phyloP scores from a whole-genome alignment of 2,329 filamentous ascomycete species.

The Trichoderma citrinoviride region DNA sequence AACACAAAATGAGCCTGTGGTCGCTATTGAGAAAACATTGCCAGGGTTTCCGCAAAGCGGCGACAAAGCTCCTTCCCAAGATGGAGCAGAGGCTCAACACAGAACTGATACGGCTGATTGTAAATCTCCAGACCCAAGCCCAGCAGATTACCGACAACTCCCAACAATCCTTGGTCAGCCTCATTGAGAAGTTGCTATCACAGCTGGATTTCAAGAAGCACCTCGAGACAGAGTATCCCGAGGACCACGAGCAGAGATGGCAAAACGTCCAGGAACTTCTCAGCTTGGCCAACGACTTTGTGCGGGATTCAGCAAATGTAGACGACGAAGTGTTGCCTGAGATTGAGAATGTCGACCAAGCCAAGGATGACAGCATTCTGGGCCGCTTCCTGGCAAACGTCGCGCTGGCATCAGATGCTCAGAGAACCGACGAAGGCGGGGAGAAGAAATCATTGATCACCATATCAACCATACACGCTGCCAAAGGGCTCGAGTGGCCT shows the following conservation, averaged over 20 bases:
- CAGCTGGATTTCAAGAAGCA: constrained; percentile 73
- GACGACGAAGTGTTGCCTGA: constrained; percentile 60
- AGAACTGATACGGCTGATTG: constrained; percentile 47
- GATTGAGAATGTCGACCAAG: constrained; percentile 70
- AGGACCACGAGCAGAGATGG: constrained; percentile 78
- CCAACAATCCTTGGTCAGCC: constrained; percentile 42
- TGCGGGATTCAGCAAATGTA: constrained; percentile 40
- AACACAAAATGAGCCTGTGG: constrained; percentile 70
- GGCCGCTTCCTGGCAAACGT: constrained; percentile 87
- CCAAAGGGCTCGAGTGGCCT: constrained; percentile 96
- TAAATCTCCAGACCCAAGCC: constrained; percentile 33
- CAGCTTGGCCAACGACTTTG: constrained; percentile 71
- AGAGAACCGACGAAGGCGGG: constrained; percentile 58
- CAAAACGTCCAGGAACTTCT: constrained; percentile 89
- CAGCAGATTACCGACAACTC: constrained; percentile 30
- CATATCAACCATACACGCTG: constrained; percentile 93
- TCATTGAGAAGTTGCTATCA: constrained; percentile 55
- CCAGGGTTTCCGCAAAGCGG: constrained; percentile 47
- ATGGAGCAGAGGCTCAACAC: constrained; percentile 54
- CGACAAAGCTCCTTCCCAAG: constrained; percentile 48
- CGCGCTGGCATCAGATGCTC: constrained; percentile 75
- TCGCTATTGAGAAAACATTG: constrained; percentile 60
- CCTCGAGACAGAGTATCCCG: constrained; percentile 65
- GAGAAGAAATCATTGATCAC: constrained; percentile 67
- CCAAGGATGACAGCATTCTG: constrained; percentile 61